Percentiles rank a stretch among this genome's conserved stretches.
Conservation (phyloP, 208 protist genomes). For the Crithidia sp. region DNA sequence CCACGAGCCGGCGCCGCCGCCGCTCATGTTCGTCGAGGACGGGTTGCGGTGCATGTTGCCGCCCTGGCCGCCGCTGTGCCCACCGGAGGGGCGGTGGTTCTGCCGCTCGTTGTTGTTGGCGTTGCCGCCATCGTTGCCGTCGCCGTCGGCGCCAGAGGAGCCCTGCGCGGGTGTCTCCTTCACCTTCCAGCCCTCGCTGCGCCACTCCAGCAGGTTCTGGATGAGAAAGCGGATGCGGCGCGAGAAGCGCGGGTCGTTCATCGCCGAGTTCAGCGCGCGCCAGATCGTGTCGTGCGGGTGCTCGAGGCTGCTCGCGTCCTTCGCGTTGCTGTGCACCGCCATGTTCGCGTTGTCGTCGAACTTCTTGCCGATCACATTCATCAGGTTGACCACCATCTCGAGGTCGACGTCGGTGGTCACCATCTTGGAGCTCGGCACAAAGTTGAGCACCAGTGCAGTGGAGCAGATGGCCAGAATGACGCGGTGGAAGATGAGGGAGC, state of each 20-base stretch:
- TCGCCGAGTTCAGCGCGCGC: constrained; percentile 52
- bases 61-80: constrained; percentile 14
- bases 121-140: constrained; percentile 25
- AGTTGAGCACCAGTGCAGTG: constrained; percentile 41
- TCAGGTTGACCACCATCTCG: constrained; percentile 81
- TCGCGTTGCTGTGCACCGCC: constrained; percentile 24
- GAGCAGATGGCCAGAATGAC: constrained; percentile 70
- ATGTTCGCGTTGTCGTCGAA: constrained; percentile 62
- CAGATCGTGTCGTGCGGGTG: constrained; percentile 52
- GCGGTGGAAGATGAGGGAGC: constrained; percentile 62
- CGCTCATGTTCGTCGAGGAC: constrained; percentile 27
- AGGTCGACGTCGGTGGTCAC: constrained; percentile 72
- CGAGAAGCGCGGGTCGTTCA: constrained; percentile 63
- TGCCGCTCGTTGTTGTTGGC: constrained; percentile 16
- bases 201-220: constrained; percentile 83
- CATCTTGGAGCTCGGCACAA: constrained; percentile 35
- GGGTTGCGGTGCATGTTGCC: constrained; percentile 29
- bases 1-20: constrained; percentile 20
- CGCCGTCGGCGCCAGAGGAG: constrained; percentile 36
- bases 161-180: constrained; percentile 40
- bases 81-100: constrained; percentile 16
- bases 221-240: constrained; percentile 85
- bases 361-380: constrained; percentile 83
- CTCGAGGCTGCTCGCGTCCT: constrained; percentile 18
- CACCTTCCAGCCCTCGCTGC: constrained; percentile 68